Evolutionary conservation across 192 early-diverging fungal genomes (phyloP), one percentile per base, ranked within the genome.

Genomic region (Backusella sp.): DNA sequence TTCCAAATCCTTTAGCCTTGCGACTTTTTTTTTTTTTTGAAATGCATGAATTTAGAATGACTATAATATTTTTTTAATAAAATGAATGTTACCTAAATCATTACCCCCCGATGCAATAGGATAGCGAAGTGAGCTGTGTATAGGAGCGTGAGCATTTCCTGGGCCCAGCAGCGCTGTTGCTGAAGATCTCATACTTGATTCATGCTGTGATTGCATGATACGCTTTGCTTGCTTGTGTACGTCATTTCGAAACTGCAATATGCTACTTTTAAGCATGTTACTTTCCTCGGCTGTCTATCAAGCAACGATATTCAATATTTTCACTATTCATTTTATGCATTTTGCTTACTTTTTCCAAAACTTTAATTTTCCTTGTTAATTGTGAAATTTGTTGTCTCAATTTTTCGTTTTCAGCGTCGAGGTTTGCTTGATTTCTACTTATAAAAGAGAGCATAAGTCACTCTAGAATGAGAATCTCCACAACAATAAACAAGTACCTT

Each of bases 221-320:
- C 82, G 80, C 23, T 87, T 87, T 19, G 84, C 88, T 73, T 89
- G 88, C 77, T 79, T 83, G 44, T 90, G 87, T 2, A 90, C 77
- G 84, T 92, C 90, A 65, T 92, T 88, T 68, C 87, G 83, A 68
- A 93, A 91, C 74, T 93, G 92, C 17, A 93, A 76, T 69, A 93
- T 90, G 53, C 88, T 90, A 67, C 84, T 88, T 74, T 84, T 84
- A 36, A 92, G 79, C 82, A 91, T 83, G 28, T 84, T 88, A 72
- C 88, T 88, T 75, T 93, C 92, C 67, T 90, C 86, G 0, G 85
- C 84, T 11, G 91, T 84, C 89, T 91, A 76, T 17, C 17, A 12
- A 65, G 76, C 30, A n/a, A 34, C 3, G 17, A 9, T 37, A 6
- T n/a, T 62, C 2, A 62, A 23, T 28, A 26, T 28, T 23, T 23